Base-by-base conservation (phyloP, 345 rosid genomes). In the Salix arbutifolia region DNA sequence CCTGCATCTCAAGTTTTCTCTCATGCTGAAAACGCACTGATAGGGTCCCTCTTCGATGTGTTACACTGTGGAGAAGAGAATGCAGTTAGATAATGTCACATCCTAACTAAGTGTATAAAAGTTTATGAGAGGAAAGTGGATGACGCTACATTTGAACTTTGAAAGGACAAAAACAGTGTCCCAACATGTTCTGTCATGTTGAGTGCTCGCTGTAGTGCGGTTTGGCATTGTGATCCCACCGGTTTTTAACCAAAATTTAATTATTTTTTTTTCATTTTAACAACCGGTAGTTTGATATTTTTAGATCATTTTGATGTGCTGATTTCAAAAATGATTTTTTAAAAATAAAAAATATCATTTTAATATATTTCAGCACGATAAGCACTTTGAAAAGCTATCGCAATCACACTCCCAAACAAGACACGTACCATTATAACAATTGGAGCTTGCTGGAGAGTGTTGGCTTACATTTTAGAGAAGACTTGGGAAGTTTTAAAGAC, bases 181-280 rank as follows among this genome's bases (percentile, higher is more conserved):
- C 83, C 87, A 80, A 61, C 78, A 65, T 72, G 81, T 67, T 82
- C 74, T 74, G 76, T 35, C 61, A 70, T 77, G 79, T 74, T 75
- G 77, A 82, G 84, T 74, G 85, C 72, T 80, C 82, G 80, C 81
- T 64, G 83, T n/a, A n/a, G n/a, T n/a, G n/a, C n/a, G n/a, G n/a
- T n/a, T n/a, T n/a, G n/a, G n/a, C n/a, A n/a, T n/a, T n/a, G n/a
- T n/a, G n/a, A n/a, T n/a, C n/a, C n/a, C n/a, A n/a, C n/a, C n/a
- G n/a, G n/a, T n/a, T n/a, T n/a, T n/a, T n/a, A n/a, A n/a, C n/a
- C n/a, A n/a, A n/a, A n/a, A n/a, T n/a, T n/a, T n/a, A n/a, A n/a
- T n/a, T n/a, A n/a, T n/a, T n/a, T n/a, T n/a, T n/a, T n/a, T n/a
- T n/a, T n/a, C n/a, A n/a, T n/a, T n/a, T n/a, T n/a, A n/a, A n/a